phyloP scores from a whole-genome alignment of 2,329 filamentous ascomycete species.

The Lachnellula cervina region DNA sequence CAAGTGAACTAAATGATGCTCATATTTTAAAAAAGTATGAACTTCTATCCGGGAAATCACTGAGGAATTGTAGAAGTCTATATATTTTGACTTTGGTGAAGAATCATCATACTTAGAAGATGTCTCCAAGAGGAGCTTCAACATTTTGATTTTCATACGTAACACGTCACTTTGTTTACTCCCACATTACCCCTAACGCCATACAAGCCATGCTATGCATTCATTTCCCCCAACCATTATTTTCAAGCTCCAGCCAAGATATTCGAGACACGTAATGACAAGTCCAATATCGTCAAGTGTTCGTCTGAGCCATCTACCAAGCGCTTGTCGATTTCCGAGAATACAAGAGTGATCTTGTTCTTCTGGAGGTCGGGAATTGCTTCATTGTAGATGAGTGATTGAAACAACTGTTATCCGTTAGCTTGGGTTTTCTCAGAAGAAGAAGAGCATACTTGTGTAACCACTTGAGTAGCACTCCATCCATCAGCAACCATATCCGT shows the following conservation, averaged over 20 bases:
- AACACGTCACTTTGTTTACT: neutral
- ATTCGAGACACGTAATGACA: constrained; percentile 74
- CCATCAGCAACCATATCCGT: constrained; percentile 92
- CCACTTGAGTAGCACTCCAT: constrained; percentile 89
- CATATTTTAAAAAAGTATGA: no score
- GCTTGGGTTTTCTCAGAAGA: neutral
- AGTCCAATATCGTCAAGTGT: constrained; percentile 83
- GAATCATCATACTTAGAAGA: neutral
- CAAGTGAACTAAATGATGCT: no score
- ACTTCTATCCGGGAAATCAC: no score
- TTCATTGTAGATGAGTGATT: constrained; percentile 78
- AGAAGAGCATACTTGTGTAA: constrained; percentile 60
- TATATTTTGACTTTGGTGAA: neutral
- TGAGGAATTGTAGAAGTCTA: no score
- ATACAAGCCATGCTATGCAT: constrained; percentile 1
- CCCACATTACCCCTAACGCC: neutral
- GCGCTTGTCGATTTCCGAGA: constrained; percentile 92
- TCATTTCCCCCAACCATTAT: neutral
- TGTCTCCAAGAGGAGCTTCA: neutral
- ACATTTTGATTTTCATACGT: neutral
- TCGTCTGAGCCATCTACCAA: constrained; percentile 93
- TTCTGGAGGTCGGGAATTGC: constrained; percentile 79
- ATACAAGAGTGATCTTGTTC: constrained; percentile 81
- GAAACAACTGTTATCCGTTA: constrained; percentile 59
- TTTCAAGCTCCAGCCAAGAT: constrained; percentile 46